phyloP scores from a whole-genome alignment of 148 eudicot genomes.

The Nepenthes mirabilis region DNA sequence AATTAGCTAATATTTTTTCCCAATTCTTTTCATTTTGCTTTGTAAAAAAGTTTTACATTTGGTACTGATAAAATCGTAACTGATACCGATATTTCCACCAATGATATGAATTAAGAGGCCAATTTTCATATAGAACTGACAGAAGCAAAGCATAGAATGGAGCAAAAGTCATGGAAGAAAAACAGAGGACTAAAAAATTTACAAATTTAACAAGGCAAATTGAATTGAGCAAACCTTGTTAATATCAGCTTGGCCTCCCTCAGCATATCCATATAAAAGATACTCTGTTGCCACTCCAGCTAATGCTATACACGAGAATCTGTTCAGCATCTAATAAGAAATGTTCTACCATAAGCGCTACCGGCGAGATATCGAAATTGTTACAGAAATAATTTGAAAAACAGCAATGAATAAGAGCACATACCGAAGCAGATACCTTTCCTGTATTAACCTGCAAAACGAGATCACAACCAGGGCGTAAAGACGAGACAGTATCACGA shows the following conservation, averaged over 20 bases:
- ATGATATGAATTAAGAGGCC: background rate
- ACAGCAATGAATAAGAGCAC: background rate
- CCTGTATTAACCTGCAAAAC: slow-evolving; percentile 58
- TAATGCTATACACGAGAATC: slow-evolving; percentile 86
- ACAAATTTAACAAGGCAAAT: background rate
- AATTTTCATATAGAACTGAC: background rate
- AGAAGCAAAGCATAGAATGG: background rate
- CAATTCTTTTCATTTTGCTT: too few relatives aligned
- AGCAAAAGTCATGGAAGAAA: background rate
- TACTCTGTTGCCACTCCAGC: slow-evolving; percentile 94
- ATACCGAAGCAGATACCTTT: slow-evolving; percentile 68
- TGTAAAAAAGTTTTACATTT: too few relatives aligned
- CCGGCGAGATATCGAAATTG: background rate
- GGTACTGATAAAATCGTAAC: too few relatives aligned
- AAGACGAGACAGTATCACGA: too few relatives aligned
- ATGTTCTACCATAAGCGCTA: background rate
- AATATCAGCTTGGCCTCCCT: slow-evolving; percentile 86
- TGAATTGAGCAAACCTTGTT: slow-evolving; percentile 36
- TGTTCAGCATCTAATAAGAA: slow-evolving; percentile 62
- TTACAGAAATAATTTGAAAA: background rate
- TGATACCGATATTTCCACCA: background rate
- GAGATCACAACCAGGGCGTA: background rate
- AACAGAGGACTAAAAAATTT: too few relatives aligned
- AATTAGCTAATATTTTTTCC: too few relatives aligned
- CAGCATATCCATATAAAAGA: slow-evolving; percentile 73